phyloP scores from a whole-genome alignment of 2,329 filamentous ascomycete genomes.

The Monilinia fructigena region DNA sequence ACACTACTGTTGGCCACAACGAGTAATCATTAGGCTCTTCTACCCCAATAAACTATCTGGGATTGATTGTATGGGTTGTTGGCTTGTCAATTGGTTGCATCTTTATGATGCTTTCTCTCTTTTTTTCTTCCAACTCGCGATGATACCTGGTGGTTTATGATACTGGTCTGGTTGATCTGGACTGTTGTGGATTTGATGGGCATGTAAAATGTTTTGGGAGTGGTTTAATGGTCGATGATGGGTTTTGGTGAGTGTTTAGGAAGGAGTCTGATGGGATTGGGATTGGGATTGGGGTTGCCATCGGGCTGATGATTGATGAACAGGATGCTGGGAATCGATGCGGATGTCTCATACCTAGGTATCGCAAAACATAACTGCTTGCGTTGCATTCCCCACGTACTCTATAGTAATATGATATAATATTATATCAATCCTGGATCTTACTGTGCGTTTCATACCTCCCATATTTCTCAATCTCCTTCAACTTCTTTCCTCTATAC shows the following conservation, averaged over 20 bases:
- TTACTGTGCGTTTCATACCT: not conserved
- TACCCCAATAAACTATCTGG: not conserved
- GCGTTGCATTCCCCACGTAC: not conserved
- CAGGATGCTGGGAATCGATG: not conserved
- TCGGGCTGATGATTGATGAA: not conserved
- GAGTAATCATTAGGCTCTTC: not conserved
- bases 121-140: not conserved
- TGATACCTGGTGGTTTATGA: not conserved
- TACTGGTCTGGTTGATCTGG: no score
- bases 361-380: constrained; percentile 1
- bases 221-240: not conserved
- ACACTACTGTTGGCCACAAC: not conserved
- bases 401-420: not conserved
- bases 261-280: not conserved
- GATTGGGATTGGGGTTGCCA: no score
- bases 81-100: not conserved
- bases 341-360: constrained; percentile 1
- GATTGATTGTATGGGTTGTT: not conserved
- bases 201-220: not conserved
- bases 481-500: no score
- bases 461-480: no score
- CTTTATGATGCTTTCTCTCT: not conserved
- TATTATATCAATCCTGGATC: not conserved
- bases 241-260: not conserved
- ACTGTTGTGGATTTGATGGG: not conserved